Evolutionary conservation across 495 filamentous ascomycete genomes (phyloP), one percentile per base, ranked within the genome.

Genomic region (Cenococcum geophilum): DNA sequence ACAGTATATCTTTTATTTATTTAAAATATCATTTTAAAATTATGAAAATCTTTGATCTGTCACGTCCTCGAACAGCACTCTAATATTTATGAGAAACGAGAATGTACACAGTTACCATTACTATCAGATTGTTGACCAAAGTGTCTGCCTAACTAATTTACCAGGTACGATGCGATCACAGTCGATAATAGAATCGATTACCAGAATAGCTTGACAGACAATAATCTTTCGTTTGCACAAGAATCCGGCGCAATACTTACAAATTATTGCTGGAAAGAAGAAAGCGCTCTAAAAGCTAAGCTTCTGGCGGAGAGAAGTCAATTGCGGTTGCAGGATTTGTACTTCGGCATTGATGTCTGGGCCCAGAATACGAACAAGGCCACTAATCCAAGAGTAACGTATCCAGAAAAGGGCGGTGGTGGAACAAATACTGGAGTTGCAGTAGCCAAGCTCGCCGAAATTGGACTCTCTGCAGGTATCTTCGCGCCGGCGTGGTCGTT

Each of bases 401-500:
- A 58, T 49, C 70, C 70, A 0, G 54, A 51, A 35, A 48, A 62
- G n/a, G 58, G 59, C 40, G 70, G 70, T 21, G 70, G 70, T 8
- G 57, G 63, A 21, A 69, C 60, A 11, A 63, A 76, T 58, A 75
- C 73, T 18, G 66, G 75, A 14, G 32, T 68, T 3, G 72, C 66
- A 14, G 71, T 78, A 2, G 34, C 53, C 12, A 67, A 64, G 22
- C 60, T 70, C n/a, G 65, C 65, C 32, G 42, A 66, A 4, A 42
- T 50, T 2, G 71, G 73, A 6, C 60, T 73, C 25, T 68, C 71
- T n/a, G 70, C 66, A 8, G 76, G 71, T 14, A 62, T 78, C 5
- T 78, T 78, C 61, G 76, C 72, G 5, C 75, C 76, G 14, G 76
- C 76, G 10, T 77, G 75, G 76, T 72, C 71, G n/a, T 77, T 70